A percentile compares a stretch with the other conserved stretches of the same genome.
Evolutionary conservation across 2,329 filamentous ascomycete genomes (phyloP).

Genomic region (Cercospora beticola): DNA sequence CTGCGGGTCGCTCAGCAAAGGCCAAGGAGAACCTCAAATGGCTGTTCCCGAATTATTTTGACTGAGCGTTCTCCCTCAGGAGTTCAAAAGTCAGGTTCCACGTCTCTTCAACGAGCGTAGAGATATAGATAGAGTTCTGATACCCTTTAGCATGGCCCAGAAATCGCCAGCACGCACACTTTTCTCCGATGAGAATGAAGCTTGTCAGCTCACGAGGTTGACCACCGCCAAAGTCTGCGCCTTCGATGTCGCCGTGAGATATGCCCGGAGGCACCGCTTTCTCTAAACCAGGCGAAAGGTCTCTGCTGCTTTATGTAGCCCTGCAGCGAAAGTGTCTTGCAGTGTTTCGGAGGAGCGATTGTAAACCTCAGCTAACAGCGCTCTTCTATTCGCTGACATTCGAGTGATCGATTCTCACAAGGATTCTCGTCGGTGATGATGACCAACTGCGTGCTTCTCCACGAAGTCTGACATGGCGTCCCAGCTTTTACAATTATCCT

Average conservation of each 20-base stretch:
- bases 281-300: no score
- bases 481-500: slow-evolving; percentile 32
- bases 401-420: neutral
- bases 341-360: no score
- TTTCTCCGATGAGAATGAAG: no score
- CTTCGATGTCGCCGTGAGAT: no score
- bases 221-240: no score
- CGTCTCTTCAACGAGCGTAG: slow-evolving; percentile 1
- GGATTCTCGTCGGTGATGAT: neutral
- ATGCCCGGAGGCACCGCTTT: no score
- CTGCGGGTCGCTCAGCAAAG: slow-evolving; percentile 69
- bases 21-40: slow-evolving; percentile 78
- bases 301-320: no score
- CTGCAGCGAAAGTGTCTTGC: no score
- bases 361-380: neutral
- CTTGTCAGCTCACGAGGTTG: no score
- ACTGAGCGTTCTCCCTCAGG: slow-evolving; percentile 31
- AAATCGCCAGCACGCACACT: no score
- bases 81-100: neutral
- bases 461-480: slow-evolving; percentile 14
- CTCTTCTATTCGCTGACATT: slow-evolving; percentile 1
- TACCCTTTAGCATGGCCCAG: slow-evolving; percentile 6
- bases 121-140: slow-evolving; percentile 5
- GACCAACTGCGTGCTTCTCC: slow-evolving; percentile 7
- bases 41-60: slow-evolving; percentile 80